Evolutionary conservation across 495 filamentous ascomycete species (phyloP).

Genomic region (Hypomontagnella submonticulosa): DNA sequence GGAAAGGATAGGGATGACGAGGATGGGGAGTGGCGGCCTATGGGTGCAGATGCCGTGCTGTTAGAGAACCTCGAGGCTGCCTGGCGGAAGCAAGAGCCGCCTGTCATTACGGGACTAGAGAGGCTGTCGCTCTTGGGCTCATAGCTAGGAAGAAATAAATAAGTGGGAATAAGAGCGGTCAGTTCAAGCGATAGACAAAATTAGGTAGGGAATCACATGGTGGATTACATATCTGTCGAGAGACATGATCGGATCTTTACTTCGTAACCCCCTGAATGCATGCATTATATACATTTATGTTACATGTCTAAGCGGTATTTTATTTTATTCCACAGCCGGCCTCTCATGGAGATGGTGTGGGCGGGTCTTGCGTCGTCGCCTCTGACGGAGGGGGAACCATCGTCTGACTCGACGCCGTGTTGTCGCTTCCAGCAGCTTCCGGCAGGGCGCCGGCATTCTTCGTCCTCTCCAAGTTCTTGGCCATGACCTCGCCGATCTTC

Average conservation of each 20-base stretch:
- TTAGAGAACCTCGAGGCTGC: slow-evolving; percentile 60
- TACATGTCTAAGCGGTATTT: slow-evolving; percentile 39
- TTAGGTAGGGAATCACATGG: slow-evolving; percentile 6
- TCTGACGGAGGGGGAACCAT: slow-evolving; percentile 5
- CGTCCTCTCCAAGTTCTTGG: slow-evolving; percentile 59
- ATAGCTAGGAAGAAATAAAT: slow-evolving; percentile 10
- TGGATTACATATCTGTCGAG: background rate
- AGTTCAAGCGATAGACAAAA: slow-evolving; percentile 32
- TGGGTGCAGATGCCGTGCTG: slow-evolving; percentile 63
- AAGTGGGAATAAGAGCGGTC: background rate
- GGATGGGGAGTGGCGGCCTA: slow-evolving; percentile 51
- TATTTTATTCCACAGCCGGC: slow-evolving; percentile 29
- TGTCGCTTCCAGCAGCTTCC: slow-evolving; percentile 5
- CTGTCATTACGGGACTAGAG: slow-evolving; percentile 58
- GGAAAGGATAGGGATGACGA: slow-evolving; percentile 44
- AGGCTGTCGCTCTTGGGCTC: slow-evolving; percentile 67
- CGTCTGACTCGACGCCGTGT: background rate
- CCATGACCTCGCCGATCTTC: slow-evolving; percentile 74
- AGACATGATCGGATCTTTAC: slow-evolving; percentile 9
- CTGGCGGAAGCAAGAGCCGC: slow-evolving; percentile 57
- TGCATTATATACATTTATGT: slow-evolving; percentile 48
- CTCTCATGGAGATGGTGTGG: slow-evolving; percentile 9
- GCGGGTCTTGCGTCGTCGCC: background rate
- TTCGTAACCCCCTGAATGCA: slow-evolving; percentile 21
- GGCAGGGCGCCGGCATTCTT: slow-evolving; percentile 46